phyloP scores from a whole-genome alignment of 1,284 basidiomycete genomes.

The Irpex lacteus region DNA sequence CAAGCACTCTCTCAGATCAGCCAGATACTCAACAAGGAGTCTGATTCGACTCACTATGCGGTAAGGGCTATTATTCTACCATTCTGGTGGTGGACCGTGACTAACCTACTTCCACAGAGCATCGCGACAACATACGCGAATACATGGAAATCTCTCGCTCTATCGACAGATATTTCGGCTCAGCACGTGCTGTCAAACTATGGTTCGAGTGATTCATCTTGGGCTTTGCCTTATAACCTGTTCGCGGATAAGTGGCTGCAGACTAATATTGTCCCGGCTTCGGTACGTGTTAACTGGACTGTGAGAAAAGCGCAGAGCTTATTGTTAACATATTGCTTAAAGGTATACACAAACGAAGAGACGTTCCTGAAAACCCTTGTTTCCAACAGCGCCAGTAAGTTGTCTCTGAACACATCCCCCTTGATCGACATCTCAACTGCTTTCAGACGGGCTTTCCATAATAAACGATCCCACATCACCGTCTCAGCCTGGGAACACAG shows the following conservation, averaged over 20 bases:
- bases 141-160: conserved; percentile 28
- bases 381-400: not conserved
- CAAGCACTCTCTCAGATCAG: conserved; percentile 59
- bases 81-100: not conserved
- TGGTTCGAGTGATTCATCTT: conserved; percentile 41
- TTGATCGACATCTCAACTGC: not conserved
- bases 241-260: conserved; percentile 58
- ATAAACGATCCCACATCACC: conserved; percentile 8
- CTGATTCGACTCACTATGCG: conserved; percentile 48
- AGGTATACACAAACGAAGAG: conserved; percentile 18
- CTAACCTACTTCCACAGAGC: conserved; percentile 8
- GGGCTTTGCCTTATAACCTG: conserved; percentile 65
- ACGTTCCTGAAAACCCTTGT: conserved; percentile 14
- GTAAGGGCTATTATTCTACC: conserved; percentile 29
- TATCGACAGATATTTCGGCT: conserved; percentile 26
- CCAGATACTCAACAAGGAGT: conserved; percentile 41
- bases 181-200: conserved; percentile 40
- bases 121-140: conserved; percentile 20
- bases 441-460: conserved; percentile 17
- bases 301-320: not conserved
- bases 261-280: conserved; percentile 17
- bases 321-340: not conserved
- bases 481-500: conserved; percentile 1
- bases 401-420: not conserved
- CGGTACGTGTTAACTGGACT: conserved; percentile 14